Base-by-base conservation (phyloP, 1,284 basidiomycete genomes). In the Moesziomyces globuligerus region DNA sequence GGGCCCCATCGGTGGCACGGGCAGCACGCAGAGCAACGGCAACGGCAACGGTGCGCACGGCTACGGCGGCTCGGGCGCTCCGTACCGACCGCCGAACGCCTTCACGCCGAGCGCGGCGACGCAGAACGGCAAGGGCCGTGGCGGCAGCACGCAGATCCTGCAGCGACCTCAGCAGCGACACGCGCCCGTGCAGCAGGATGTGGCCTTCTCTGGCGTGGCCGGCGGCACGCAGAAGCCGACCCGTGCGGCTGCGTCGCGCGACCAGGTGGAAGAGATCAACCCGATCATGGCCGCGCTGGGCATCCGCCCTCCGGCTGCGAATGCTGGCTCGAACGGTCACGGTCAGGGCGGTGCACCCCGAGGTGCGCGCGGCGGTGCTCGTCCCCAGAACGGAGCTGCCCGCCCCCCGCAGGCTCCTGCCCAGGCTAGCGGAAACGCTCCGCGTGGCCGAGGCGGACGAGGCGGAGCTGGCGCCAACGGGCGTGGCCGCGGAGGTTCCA, bases 121-220 rank as follows among this genome's bases (percentile, higher is more conserved):
- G 5, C 52, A 56, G 42, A 57, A 55, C 26, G 69, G 59, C 47
- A 26, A 25, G 18, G 36, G 50, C 7, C 48, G 49, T 40, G 59
- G 55, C 7, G 55, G 49, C 21, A 60, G 55, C 38, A 62, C 55
- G 10, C 66, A 62, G 66, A 55, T 65, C 23, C n/a, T 64, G 56
- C 67, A 70, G 49, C 48, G 60, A 32, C 67, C 55, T 39, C 59
- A 55, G 28, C 67, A 64, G 48, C 55, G 48, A 15, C 56, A 64
- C 40, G 67, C 65, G 8, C 28, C 55, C n/a, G 70, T 72, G 15
- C 62, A 52, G 28, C 41, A 59, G 8, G 70, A 71, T 29, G 53
- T 75, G 4, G 64, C 64, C 41, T 75, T 75, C 49, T 72, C 72
- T 5, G 59, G 65, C 28, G 69, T 75, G 2, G 65, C 72, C 3